Percentiles rank a stretch among this genome's conserved stretches.
phyloP scores from a whole-genome alignment of 2,329 filamentous ascomycete species.

The Paracorniculantispora psalliotae region DNA sequence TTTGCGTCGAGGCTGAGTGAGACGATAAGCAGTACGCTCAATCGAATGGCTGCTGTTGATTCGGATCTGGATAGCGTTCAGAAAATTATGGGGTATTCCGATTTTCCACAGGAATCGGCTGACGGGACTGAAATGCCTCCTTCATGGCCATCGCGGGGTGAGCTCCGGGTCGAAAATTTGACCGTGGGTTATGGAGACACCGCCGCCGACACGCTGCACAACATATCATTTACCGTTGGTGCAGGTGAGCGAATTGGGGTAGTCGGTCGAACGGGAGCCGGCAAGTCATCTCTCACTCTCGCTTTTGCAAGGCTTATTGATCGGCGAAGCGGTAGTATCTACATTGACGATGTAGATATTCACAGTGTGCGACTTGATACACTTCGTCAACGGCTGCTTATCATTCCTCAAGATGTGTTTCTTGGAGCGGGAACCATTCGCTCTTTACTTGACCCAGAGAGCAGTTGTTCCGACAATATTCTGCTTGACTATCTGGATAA shows the following conservation, averaged over 20 bases:
- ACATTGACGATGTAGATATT: constrained; percentile 31
- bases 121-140: neutral
- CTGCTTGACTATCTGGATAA: constrained; percentile 50
- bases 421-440: constrained; percentile 68
- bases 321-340: neutral
- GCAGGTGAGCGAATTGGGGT: neutral
- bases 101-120: neutral
- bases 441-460: constrained; percentile 65
- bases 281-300: neutral
- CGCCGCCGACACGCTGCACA: neutral
- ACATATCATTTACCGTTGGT: neutral
- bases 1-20: neutral
- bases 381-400: constrained; percentile 61
- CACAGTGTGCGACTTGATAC: constrained; percentile 59
- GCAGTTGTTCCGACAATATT: constrained; percentile 57
- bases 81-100: neutral
- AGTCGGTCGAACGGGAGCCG: neutral
- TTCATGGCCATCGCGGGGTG: neutral
- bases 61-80: neutral
- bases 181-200: neutral
- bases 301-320: neutral
- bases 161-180: neutral
- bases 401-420: constrained; percentile 68
- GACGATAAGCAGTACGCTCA: neutral
- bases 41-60: neutral